A percentile compares a stretch with the other conserved stretches of the same genome.
Evolutionary conservation across 805 yeast species (phyloP).

Genomic region (Myxozyma nipponensis): DNA sequence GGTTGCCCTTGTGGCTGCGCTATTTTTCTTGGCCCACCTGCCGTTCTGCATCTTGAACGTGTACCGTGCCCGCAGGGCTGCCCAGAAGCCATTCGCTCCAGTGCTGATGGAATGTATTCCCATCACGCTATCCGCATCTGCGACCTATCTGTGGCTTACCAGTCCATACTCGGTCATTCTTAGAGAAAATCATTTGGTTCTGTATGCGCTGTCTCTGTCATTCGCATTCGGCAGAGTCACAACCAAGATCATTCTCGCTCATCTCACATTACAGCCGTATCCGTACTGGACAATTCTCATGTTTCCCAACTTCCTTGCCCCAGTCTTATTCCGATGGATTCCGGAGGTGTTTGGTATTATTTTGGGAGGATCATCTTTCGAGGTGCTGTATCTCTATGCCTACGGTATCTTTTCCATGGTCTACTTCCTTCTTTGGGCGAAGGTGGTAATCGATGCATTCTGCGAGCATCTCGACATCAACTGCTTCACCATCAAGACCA

Average conservation of each 20-base stretch:
- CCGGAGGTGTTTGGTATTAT: conserved; percentile 43
- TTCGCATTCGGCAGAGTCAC: conserved; percentile 82
- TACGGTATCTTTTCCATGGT: conserved; percentile 66
- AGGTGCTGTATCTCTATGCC: conserved; percentile 45
- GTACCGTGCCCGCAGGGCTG: conserved; percentile 42
- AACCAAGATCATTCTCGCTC: conserved; percentile 63
- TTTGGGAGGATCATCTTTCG: conserved; percentile 32
- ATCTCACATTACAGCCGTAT: conserved; percentile 76
- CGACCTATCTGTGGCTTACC: conserved; percentile 46
- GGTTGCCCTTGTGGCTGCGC: conserved; percentile 31
- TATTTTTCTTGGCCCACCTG: conserved; percentile 57
- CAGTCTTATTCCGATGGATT: conserved; percentile 43
- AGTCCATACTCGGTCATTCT: conserved; percentile 49
- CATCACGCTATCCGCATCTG: conserved; percentile 51
- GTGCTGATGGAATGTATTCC: conserved; percentile 61
- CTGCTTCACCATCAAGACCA: conserved; percentile 51
- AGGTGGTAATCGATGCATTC: conserved; percentile 70
- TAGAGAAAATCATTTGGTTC: conserved; percentile 48
- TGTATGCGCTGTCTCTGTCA: conserved; percentile 74
- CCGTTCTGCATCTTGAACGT: conserved; percentile 55
- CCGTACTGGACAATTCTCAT: conserved; percentile 71
- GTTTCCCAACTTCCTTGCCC: conserved; percentile 41
- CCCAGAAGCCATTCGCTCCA: conserved; percentile 37
- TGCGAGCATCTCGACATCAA: conserved; percentile 79
- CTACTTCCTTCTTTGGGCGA: conserved; percentile 64